A percentile compares a stretch with the other conserved stretches of the same genome.
Evolutionary conservation across 495 filamentous ascomycete species (phyloP).

Genomic region (Penicillium subrubescens): DNA sequence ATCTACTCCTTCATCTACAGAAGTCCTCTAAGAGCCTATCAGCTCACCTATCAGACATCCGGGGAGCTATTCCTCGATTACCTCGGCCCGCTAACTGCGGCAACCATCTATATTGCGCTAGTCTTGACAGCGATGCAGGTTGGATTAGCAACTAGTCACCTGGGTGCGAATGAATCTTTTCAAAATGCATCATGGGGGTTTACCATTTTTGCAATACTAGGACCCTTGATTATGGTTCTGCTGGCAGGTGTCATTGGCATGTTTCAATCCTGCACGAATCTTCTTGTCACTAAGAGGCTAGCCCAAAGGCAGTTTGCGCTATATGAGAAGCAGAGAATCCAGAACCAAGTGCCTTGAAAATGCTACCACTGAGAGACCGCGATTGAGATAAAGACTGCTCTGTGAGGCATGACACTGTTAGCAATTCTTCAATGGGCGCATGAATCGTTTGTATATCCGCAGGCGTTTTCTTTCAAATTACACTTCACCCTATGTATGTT

Average conservation of each 20-base stretch:
- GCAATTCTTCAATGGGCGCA: neutral
- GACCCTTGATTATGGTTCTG: constrained; percentile 20
- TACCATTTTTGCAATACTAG: constrained; percentile 50
- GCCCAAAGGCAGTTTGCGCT: constrained; percentile 3
- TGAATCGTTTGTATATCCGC: neutral
- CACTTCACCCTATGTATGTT: neutral
- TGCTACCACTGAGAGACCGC: too few species aligned
- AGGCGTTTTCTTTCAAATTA: neutral
- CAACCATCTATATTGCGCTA: constrained; percentile 53
- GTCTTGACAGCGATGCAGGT: constrained; percentile 63
- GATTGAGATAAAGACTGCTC: neutral
- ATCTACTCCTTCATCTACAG: constrained; percentile 16
- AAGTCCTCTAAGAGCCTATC: constrained; percentile 6
- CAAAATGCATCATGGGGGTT: constrained; percentile 54
- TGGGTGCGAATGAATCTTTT: constrained; percentile 43
- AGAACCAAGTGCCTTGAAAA: neutral
- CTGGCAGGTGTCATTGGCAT: constrained; percentile 6
- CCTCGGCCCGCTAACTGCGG: constrained; percentile 45
- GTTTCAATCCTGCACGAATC: constrained; percentile 8
- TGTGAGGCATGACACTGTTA: neutral
- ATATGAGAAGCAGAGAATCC: neutral
- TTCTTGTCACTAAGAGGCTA: constrained; percentile 8
- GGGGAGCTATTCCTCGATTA: constrained; percentile 43
- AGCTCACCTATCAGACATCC: constrained; percentile 15
- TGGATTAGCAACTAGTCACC: constrained; percentile 47